phyloP scores from a whole-genome alignment of 768 basidiomycete species.

The Rhizopogon vesiculosus region DNA sequence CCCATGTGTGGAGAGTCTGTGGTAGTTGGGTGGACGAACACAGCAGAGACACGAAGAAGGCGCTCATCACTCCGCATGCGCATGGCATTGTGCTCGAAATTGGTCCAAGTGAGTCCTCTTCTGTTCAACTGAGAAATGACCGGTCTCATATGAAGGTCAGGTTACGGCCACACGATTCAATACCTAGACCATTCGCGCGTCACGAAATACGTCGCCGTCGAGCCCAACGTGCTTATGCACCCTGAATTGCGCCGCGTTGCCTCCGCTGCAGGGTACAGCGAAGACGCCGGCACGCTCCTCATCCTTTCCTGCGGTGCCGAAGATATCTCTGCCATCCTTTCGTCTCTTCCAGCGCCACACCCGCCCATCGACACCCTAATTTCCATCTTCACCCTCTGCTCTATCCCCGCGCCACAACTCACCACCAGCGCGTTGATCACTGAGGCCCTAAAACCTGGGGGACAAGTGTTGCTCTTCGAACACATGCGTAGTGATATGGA shows the following conservation, averaged over 20 bases:
- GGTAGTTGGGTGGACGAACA: conserved; percentile 43
- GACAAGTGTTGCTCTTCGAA: conserved; percentile 63
- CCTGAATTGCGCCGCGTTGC: conserved; percentile 45
- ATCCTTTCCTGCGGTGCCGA: conserved; percentile 65
- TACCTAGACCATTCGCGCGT: conserved; percentile 57
- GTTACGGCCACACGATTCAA: conserved; percentile 37
- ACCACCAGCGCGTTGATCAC: conserved; percentile 42
- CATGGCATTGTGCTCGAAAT: conserved; percentile 61
- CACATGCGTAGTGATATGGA: conserved; percentile 53
- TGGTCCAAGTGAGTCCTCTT: conserved; percentile 48
- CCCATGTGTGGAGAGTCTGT: conserved; percentile 50
- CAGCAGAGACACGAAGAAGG: conserved; percentile 34
- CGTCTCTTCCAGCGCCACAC: conserved; percentile 27
- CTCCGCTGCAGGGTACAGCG: conserved; percentile 44
- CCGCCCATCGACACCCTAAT: conserved; percentile 55
- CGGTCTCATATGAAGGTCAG: conserved; percentile 26
- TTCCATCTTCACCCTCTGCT: conserved; percentile 63
- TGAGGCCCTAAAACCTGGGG: conserved; percentile 58
- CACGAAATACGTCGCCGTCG: conserved; percentile 64
- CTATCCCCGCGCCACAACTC: conserved; percentile 50
- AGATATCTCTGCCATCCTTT: conserved; percentile 44
- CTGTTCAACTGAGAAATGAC: neutral
- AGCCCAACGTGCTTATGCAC: conserved; percentile 69
- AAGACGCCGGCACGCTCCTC: conserved; percentile 46
- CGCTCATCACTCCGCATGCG: conserved; percentile 50